phyloP scores from a whole-genome alignment of 768 basidiomycete genomes.

The Tylopilus sp. region DNA sequence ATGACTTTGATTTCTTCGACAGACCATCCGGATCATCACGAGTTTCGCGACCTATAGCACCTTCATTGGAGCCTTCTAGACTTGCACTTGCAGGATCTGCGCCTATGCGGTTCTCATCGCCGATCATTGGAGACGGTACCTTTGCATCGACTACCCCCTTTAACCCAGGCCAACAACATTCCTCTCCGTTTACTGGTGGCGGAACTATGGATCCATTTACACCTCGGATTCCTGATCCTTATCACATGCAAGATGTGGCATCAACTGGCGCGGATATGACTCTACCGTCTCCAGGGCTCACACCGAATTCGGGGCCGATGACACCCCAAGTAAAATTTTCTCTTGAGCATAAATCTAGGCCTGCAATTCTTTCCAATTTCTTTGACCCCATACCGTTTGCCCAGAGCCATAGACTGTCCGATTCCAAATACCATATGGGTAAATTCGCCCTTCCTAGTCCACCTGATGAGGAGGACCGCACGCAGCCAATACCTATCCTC shows the following conservation, averaged over 20 bases:
- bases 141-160: slow-evolving; percentile 20
- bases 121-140: slow-evolving; percentile 28
- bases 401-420: slow-evolving; percentile 53
- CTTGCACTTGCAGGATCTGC: slow-evolving; percentile 34
- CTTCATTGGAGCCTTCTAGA: slow-evolving; percentile 19
- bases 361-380: slow-evolving; percentile 22
- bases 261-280: slow-evolving; percentile 39
- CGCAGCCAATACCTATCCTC: slow-evolving; percentile 23
- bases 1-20: slow-evolving; percentile 89
- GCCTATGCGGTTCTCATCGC: slow-evolving; percentile 34
- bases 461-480: slow-evolving; percentile 47
- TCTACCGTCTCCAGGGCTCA: slow-evolving; percentile 50
- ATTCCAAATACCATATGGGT: slow-evolving; percentile 71
- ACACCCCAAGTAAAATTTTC: slow-evolving; percentile 55
- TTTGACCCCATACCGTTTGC: slow-evolving; percentile 81
- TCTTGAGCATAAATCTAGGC: slow-evolving; percentile 18
- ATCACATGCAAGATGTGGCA: slow-evolving; percentile 27
- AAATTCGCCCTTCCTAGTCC: slow-evolving; percentile 73
- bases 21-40: slow-evolving; percentile 39
- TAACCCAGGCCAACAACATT: slow-evolving; percentile 30
- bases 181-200: slow-evolving; percentile 28
- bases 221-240: slow-evolving; percentile 21
- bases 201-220: slow-evolving; percentile 19
- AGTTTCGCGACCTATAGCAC: slow-evolving; percentile 14
- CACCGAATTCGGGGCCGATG: slow-evolving; percentile 46